Evolutionary conservation across 2,329 filamentous ascomycete species (phyloP).

Genomic region (Aureobasidium uvarum): DNA sequence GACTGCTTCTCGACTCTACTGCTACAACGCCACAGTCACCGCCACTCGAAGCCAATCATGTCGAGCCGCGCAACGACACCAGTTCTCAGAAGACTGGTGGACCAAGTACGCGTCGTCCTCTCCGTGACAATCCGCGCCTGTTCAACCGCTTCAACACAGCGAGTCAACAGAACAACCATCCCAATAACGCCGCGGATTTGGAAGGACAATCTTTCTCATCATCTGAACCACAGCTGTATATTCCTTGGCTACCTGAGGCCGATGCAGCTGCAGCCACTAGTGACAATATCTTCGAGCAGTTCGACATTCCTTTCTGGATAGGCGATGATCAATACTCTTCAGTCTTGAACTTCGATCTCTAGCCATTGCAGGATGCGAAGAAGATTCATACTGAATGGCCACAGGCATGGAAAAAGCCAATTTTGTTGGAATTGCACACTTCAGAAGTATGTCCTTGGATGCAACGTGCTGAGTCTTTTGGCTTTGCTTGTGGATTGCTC

Average conservation of each 20-base stretch:
- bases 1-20: not conserved
- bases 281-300: conserved; percentile 37
- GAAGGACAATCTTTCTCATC: not conserved
- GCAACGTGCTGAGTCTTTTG: not conserved
- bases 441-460: conserved; percentile 12
- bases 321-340: conserved; percentile 38
- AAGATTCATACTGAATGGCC: not conserved
- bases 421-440: not conserved
- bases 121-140: too few species aligned
- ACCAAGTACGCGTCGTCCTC: not conserved
- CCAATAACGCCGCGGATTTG: not conserved
- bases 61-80: not conserved
- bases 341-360: conserved; percentile 16
- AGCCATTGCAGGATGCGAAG: not conserved
- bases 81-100: too few species aligned
- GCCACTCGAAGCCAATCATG: not conserved
- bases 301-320: conserved; percentile 41
- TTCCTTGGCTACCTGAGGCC: not conserved
- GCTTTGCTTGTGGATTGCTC: not conserved
- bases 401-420: not conserved
- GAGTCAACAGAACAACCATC: not conserved
- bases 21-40: not conserved
- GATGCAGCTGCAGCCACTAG: conserved; percentile 26
- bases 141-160: not conserved
- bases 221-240: not conserved